A percentile compares a stretch with the other conserved stretches of the same genome.
Evolutionary conservation across 176 grass and related monocot species (phyloP).

Genomic region (Hordeum marinum): DNA sequence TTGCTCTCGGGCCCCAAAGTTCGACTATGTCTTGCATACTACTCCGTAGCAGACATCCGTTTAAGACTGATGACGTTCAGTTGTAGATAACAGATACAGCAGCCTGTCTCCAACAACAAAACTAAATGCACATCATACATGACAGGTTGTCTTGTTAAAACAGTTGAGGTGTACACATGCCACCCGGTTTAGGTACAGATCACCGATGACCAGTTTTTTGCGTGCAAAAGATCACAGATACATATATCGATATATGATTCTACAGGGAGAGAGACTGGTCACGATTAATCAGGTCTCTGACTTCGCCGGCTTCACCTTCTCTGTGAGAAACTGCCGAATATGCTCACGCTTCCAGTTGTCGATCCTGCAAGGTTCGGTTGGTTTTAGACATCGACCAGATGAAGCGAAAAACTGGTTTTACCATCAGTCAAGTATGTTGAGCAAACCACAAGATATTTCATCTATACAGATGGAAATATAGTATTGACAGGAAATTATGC

Average conservation of each 20-base stretch:
- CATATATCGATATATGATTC: neutral
- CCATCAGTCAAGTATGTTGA: neutral
- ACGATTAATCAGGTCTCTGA: slow-evolving; percentile 26
- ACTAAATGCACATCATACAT: neutral
- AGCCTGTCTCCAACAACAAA: neutral
- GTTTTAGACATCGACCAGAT: neutral
- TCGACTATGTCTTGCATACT: neutral
- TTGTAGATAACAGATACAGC: neutral
- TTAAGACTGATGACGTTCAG: neutral
- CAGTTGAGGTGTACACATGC: neutral
- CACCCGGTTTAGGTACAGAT: neutral
- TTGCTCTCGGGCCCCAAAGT: neutral
- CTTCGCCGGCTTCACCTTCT: slow-evolving; percentile 69
- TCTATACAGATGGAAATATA: neutral
- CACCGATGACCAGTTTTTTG: neutral
- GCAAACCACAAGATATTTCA: neutral
- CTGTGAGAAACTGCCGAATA: slow-evolving; percentile 78
- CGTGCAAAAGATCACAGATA: neutral
- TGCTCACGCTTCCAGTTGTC: slow-evolving; percentile 99
- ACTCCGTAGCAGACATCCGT: neutral
- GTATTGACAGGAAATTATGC: neutral
- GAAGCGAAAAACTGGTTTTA: neutral
- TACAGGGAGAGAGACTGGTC: neutral
- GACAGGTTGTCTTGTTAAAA: neutral
- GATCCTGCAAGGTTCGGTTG: slow-evolving; percentile 52